These are phyloP conservation scores for Geranium brycei DNA, from an alignment of 345 rosid species.

Conservation along the genomic window DNA sequence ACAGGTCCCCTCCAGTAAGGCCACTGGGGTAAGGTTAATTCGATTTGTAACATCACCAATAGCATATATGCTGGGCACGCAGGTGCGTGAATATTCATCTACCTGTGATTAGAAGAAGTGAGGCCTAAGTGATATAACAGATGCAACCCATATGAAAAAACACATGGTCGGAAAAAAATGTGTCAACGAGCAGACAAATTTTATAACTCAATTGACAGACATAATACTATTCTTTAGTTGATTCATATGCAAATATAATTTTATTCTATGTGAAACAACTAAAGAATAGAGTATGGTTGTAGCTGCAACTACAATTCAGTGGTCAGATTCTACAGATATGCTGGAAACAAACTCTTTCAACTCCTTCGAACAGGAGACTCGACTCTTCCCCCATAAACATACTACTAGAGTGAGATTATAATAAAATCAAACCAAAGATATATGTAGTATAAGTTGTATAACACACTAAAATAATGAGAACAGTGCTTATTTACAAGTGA, in stretches of 20 bases:
- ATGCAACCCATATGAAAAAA: neutral
- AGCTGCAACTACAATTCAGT: too few relatives aligned
- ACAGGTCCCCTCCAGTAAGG: constrained; percentile 88
- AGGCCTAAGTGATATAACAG: neutral
- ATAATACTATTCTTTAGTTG: neutral
- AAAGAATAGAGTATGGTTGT: too few relatives aligned
- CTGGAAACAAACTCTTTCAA: too few relatives aligned
- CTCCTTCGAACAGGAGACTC: too few relatives aligned
- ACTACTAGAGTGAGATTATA: too few relatives aligned
- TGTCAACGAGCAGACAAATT: neutral
- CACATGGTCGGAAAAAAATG: neutral
- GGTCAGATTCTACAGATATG: too few relatives aligned
- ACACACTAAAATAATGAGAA: neutral
- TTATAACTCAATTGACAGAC: neutral
- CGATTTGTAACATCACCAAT: constrained; percentile 96
- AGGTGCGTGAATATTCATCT: constrained; percentile 75
- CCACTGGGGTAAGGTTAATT: constrained; percentile 96
- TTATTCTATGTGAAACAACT: too few relatives aligned
- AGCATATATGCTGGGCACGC: constrained; percentile 89
- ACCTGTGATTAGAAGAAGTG: constrained; percentile 41
- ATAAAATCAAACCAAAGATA: too few relatives aligned
- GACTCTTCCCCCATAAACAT: too few relatives aligned
- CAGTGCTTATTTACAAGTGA: neutral
- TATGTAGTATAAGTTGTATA: too few relatives aligned
- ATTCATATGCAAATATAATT: neutral